Conservation (phyloP, 2,329 filamentous ascomycete genomes). For the Trichoderma koningii region DNA sequence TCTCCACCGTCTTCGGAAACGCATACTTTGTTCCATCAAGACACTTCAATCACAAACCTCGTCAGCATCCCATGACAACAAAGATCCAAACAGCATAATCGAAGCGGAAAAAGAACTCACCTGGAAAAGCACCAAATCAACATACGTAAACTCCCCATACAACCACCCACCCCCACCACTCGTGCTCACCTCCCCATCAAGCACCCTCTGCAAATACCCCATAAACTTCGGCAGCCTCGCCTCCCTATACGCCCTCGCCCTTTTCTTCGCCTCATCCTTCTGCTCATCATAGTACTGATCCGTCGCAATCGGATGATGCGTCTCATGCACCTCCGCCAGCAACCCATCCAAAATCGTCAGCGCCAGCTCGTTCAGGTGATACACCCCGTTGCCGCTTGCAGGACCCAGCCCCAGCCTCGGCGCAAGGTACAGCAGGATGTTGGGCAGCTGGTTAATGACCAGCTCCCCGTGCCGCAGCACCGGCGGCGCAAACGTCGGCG, state of each 20-base stretch:
- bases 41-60: conserved; percentile 39
- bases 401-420: conserved; percentile 59
- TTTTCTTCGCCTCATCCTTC: conserved; percentile 64
- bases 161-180: conserved; percentile 64
- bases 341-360: conserved; percentile 72
- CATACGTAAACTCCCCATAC: conserved; percentile 67
- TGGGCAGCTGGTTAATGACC: conserved; percentile 68
- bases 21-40: conserved; percentile 64
- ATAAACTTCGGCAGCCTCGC: conserved; percentile 72
- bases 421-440: conserved; percentile 72
- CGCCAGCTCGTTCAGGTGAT: conserved; percentile 62
- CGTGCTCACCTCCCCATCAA: conserved; percentile 51
- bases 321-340: conserved; percentile 71
- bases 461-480: conserved; percentile 64
- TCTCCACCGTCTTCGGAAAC: conserved; percentile 67
- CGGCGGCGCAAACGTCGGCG: conserved; percentile 67
- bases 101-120: conserved; percentile 41
- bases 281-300: conserved; percentile 73
- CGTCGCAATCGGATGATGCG: conserved; percentile 69
- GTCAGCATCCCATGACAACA: neutral
- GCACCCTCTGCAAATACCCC: conserved; percentile 67
- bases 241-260: conserved; percentile 59
- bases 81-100: neutral
- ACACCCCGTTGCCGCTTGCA: conserved; percentile 47
- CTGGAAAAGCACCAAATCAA: conserved; percentile 74